Base-by-base conservation (phyloP, 2,329 filamentous ascomycete species). In the Colletotrichum ledebouriae region DNA sequence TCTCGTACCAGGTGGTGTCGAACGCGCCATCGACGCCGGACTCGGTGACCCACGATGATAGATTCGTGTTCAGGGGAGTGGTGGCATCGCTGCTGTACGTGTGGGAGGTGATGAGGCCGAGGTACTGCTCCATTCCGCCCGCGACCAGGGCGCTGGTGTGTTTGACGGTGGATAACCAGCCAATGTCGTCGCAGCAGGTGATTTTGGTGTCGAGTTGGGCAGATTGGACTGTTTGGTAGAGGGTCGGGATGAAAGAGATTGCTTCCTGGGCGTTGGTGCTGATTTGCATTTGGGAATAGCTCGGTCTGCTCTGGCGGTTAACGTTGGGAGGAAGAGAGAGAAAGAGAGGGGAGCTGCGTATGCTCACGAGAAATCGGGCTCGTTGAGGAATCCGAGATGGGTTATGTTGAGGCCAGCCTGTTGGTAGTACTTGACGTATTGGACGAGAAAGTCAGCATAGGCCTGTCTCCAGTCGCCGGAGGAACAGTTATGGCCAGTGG, bases 31-130 rank as follows among this genome's bases (percentile, higher is more conserved):
- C 80, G 39, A 86, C 75, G 71, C 86, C 82, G 7, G 79, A 79
- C 70, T 88, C 86, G 2, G 85, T 85, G 69, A 86, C 78, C 86
- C 86, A 88, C 52, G 83, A 81, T 17, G 79, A 78, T 57, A 78
- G 73, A 13, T 72, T 76, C 0, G 82, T 84, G 70, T 76, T 77
- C 68, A 86, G 78, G 0, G 80, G 72, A 3, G 76, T 77, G 61
- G 71, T 76, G 2, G 82, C 78, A 33, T 78, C 78, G 12, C 80
- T 78, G 6, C 22, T 22, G 22, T 22, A 22, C 22, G 22, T 22
- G 22, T 22, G 22, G 4, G 22, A 22, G 22, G 22, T 22, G 22
- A 22, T 22, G 22, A 2, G 22, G 22, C 22, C 22, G 22, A 22
- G 22, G 22, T 22, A 22, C 22, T 22, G 22, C 22, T 22, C 22